Base-by-base conservation (phyloP, 1,284 basidiomycete genomes). In the Apiotrichum brassicae region DNA sequence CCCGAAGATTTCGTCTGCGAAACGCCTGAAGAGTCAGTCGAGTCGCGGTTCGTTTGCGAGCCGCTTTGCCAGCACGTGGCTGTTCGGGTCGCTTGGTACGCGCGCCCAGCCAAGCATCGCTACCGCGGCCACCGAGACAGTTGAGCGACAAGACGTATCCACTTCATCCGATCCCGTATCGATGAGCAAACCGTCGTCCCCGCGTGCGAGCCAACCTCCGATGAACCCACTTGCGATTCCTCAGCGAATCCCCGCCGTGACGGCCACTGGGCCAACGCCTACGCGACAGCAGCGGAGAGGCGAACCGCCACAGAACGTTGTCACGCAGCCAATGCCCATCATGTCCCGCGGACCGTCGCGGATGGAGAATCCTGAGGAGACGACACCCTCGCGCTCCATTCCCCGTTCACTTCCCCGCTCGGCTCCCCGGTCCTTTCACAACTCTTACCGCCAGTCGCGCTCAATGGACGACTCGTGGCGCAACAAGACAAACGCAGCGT, bases 391-490 rank as follows among this genome's bases (percentile, higher is more conserved):
- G 51, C 47, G 45, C 2, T 56, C 54, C 8, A 36, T 53, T 3
- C 48, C 54, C 3, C 48, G 46, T 8, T 57, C 55, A 1, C 24
- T 57, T 6, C 48, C 51, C 9, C 42, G 49, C 3, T 57, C 55
- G 1, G 20, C 50, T 7, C 54, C 54, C 1, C 39, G 44, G 19
- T 51, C 52, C 3, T 33, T 57, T 24, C 56, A 54, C 32, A 45
- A 57, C 32, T 58, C 56, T 9, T 24, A 45, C 16, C 47, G 50
- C 3, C 28, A 41, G 16, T 54, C 55, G 13, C 51, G 50, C 28
- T 68, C 67, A 3, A 54, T 60, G 22, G 61, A 61, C 19, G 66
- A 66, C 43, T 71, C 69, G 13, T 66, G 65, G 62, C 55, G 64
- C 7, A 60, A 60, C 51, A 60, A 58, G 48, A 46, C 51, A 1